Evolutionary conservation across 345 rosid species (phyloP), one percentile per base, ranked within the genome.

Genomic region (Boechera stricta): DNA sequence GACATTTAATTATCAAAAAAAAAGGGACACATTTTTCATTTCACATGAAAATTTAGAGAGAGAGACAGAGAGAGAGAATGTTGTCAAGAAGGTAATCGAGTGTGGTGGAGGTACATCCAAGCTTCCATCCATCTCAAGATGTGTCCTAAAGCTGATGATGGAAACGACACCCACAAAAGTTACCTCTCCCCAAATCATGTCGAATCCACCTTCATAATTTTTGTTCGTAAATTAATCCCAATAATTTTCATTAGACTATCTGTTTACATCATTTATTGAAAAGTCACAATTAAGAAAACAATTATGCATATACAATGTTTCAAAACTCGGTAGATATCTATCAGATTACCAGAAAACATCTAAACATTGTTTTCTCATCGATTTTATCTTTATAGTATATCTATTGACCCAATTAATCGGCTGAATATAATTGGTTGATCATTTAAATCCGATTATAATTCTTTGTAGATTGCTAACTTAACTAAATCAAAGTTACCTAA

Each of bases 31-130:
- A 44, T 59, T 57, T 48, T 65, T 71, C 42, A 12, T 70, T 24
- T 70, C 48, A 51, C 64, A 66, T 32, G 77, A 66, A 5, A 44
- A 48, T 8, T 28, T 70, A 24, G 29, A 52, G 48, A 63, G 11
- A 33, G 58, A 49, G 47, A 53, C 21, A 41, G 54, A 24, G 44
- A 32, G 44, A 32, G 42, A 70, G 12, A 77, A 4, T 60, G 11
- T 13, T 61, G 77, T 79, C 78, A 79, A 79, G 74, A 44, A 67
- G 16, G 66, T 15, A 78, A 72, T 78, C 31, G 69, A 78, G 77
- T 78, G 74, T 56, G 81, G 81, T 78, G 82, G 80, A 67, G 74
- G 74, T 79, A 79, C 82, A 79, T 73, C 82, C 73, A 67, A 79
- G 74, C 66, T 60, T 67, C 71, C 82, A 55, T 61, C 82, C 82